Evolutionary conservation across 2,329 filamentous ascomycete genomes (phyloP).

Genomic region (Erysiphe pisi): DNA sequence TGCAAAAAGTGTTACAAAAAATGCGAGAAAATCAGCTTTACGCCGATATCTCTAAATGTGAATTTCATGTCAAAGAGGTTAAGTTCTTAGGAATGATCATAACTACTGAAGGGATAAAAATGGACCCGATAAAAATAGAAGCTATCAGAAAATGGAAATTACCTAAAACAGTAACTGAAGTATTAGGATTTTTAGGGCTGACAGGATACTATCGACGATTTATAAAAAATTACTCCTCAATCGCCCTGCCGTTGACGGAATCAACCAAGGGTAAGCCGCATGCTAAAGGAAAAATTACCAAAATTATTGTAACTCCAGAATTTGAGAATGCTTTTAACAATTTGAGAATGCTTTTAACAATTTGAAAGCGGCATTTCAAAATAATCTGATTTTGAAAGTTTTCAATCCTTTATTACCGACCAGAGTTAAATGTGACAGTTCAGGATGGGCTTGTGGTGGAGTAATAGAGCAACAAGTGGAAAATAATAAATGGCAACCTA

Average conservation of each 20-base stretch:
- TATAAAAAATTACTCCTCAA: not conserved
- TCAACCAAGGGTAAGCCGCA: not conserved
- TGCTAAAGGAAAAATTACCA: not conserved
- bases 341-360: not conserved
- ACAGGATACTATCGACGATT: not conserved
- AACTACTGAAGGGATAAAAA: not conserved
- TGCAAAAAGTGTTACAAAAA: not conserved
- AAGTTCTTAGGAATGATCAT: not conserved
- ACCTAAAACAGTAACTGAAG: not conserved
- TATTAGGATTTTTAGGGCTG: not conserved
- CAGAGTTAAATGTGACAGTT: not conserved
- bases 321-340: not conserved
- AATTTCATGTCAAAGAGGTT: not conserved
- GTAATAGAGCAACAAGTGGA: not conserved
- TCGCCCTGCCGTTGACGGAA: not conserved
- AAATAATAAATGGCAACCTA: not conserved
- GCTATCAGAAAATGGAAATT: not conserved
- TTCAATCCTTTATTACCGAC: not conserved
- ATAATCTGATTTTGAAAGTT: not conserved
- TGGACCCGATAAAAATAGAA: not conserved
- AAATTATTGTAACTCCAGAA: not conserved
- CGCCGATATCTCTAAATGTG: not conserved
- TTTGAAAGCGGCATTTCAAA: not conserved
- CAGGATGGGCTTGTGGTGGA: not conserved
- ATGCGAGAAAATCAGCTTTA: not conserved